Conservation (phyloP, 805 yeast species). For the Maudiozyma serrabonitensis region DNA sequence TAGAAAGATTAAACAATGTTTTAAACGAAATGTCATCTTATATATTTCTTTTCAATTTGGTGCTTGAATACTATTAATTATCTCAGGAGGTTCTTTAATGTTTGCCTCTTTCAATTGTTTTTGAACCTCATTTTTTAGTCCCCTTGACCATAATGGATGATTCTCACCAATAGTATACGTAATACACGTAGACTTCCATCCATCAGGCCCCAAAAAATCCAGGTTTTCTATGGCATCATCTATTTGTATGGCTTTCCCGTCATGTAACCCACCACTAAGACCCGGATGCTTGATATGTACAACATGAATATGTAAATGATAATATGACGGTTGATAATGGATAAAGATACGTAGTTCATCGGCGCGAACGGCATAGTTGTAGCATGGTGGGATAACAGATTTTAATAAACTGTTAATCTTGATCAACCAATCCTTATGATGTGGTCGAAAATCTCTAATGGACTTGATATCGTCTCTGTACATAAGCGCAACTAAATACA, state of each 20-base stretch:
- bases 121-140: constrained; percentile 21
- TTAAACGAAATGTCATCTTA: too few species aligned
- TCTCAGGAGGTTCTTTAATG: constrained; percentile 16
- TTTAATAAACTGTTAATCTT: constrained; percentile 38
- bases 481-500: constrained; percentile 73
- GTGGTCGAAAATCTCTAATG: constrained; percentile 58
- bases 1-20: too few species aligned
- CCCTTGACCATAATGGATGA: constrained; percentile 60
- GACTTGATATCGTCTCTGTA: constrained; percentile 60
- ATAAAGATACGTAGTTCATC: constrained; percentile 68
- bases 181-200: constrained; percentile 48
- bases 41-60: too few species aligned
- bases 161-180: constrained; percentile 66
- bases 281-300: constrained; percentile 68
- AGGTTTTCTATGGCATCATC: constrained; percentile 78
- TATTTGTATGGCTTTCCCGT: constrained; percentile 74
- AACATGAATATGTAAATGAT: constrained; percentile 90
- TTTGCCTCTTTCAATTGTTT: constrained; percentile 22
- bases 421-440: constrained; percentile 52
- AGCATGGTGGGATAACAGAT: constrained; percentile 38
- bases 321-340: constrained; percentile 94
- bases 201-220: constrained; percentile 41
- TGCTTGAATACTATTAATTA: constrained; percentile 3
- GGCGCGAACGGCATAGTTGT: constrained; percentile 32
- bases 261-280: constrained; percentile 54